phyloP scores from a whole-genome alignment of 2,329 filamentous ascomycete genomes.

The Cryphonectria japonica region DNA sequence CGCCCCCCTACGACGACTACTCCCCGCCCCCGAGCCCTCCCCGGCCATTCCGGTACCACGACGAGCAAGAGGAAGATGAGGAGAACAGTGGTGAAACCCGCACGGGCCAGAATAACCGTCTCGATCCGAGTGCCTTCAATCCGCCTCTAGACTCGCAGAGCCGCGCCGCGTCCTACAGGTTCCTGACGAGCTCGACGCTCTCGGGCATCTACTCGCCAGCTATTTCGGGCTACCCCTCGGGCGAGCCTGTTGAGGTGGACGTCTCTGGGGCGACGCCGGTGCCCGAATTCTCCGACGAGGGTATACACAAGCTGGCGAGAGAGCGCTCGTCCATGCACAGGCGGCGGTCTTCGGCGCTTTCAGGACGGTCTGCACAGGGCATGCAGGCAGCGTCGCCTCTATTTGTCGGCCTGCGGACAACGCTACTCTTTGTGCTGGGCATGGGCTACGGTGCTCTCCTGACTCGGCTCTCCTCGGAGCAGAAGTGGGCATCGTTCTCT shows the following conservation, averaged over 20 bases:
- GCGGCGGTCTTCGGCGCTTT: slow-evolving; percentile 43
- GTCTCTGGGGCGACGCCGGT: slow-evolving; percentile 60
- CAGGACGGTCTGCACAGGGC: slow-evolving; percentile 24
- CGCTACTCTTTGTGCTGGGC: slow-evolving; percentile 77
- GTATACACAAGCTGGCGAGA: slow-evolving; percentile 49
- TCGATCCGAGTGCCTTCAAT: slow-evolving; percentile 38
- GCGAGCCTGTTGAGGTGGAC: slow-evolving; percentile 35
- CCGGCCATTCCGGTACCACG: slow-evolving; percentile 49
- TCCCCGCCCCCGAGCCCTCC: slow-evolving; percentile 36
- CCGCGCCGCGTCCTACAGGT: slow-evolving; percentile 77
- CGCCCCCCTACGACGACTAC: slow-evolving; percentile 45
- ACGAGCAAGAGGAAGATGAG: slow-evolving; percentile 46
- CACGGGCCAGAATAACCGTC: slow-evolving; percentile 41
- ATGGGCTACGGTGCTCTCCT: slow-evolving; percentile 83
- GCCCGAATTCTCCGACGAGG: slow-evolving; percentile 48
- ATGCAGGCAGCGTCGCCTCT: slow-evolving; percentile 40
- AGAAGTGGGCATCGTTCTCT: slow-evolving; percentile 65
- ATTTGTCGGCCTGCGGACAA: slow-evolving; percentile 60
- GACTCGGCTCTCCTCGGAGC: slow-evolving; percentile 74
- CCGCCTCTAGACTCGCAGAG: slow-evolving; percentile 50
- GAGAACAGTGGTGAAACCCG: slow-evolving; percentile 6
- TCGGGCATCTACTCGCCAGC: slow-evolving; percentile 86
- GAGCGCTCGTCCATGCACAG: slow-evolving; percentile 42
- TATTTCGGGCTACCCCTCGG: slow-evolving; percentile 52
- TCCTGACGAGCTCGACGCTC: slow-evolving; percentile 86